Conservation (phyloP, 495 filamentous ascomycete species). For the Neurospora sp. region DNA sequence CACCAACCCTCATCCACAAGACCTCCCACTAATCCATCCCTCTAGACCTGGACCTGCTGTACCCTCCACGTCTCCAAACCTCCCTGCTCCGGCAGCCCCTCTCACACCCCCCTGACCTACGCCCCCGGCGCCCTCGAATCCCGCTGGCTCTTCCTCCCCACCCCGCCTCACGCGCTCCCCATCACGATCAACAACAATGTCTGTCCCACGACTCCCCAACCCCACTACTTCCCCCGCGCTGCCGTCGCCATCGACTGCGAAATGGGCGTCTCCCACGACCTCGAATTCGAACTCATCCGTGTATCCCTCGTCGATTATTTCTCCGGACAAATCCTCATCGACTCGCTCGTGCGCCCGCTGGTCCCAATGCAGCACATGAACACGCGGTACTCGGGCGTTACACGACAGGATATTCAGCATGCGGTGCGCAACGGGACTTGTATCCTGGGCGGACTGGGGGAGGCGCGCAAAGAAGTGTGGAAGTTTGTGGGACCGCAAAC, state of each 20-base stretch:
- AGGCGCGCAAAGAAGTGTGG: slow-evolving; percentile 25
- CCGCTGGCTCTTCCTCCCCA: slow-evolving; percentile 7
- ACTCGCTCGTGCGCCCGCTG: slow-evolving; percentile 32
- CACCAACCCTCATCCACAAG: not conserved
- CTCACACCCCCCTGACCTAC: not conserved
- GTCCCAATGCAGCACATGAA: slow-evolving; percentile 30
- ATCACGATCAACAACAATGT: no score
- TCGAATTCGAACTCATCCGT: slow-evolving; percentile 31
- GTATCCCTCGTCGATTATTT: slow-evolving; percentile 37
- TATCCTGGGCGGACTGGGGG: slow-evolving; percentile 15
- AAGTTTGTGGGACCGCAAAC: slow-evolving; percentile 27
- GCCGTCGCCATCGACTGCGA: slow-evolving; percentile 43
- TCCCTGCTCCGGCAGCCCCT: not conserved
- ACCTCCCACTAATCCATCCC: not conserved
- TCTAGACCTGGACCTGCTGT: slow-evolving; percentile 6
- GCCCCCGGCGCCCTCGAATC: not conserved
- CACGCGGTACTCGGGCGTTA: slow-evolving; percentile 31
- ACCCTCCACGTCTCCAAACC: not conserved
- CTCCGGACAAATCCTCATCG: slow-evolving; percentile 30
- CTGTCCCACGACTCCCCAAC: no score
- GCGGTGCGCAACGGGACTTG: slow-evolving; percentile 4
- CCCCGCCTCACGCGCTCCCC: no score
- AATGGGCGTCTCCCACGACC: slow-evolving; percentile 27
- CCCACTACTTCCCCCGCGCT: no score
- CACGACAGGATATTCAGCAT: slow-evolving; percentile 9